Conservation (phyloP, 73 alveolate species). For the Paramecium biaurelia region DNA sequence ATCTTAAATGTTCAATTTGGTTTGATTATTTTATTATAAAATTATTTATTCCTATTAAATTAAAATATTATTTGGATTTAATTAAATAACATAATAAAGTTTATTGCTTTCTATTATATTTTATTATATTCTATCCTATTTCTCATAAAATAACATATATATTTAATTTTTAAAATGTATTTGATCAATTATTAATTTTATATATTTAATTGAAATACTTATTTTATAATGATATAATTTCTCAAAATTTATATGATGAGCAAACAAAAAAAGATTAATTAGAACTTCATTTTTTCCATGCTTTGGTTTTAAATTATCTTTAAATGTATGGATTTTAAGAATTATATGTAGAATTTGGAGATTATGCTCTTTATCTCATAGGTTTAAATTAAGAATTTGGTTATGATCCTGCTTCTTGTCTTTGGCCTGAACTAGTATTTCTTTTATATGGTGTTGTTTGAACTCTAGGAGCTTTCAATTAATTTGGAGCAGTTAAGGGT, state of each 20-base stretch:
- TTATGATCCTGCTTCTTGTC: not conserved
- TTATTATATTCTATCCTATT: no score
- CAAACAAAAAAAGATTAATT: not conserved
- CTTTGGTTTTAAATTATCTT: slow-evolving; percentile 9
- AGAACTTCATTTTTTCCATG: slow-evolving; percentile 39
- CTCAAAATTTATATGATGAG: not conserved
- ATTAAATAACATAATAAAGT: no score
- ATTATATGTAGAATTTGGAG: slow-evolving; percentile 33
- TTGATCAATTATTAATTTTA: no score
- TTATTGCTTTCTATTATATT: no score
- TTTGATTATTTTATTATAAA: no score
- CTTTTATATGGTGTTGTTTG: slow-evolving; percentile 32
- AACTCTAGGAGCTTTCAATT: slow-evolving; percentile 20
- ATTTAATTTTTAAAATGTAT: no score
- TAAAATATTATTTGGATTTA: no score
- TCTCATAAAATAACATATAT: no score
- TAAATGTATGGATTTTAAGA: not conserved
- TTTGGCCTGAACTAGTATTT: not conserved
- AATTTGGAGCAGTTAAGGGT: slow-evolving; percentile 47
- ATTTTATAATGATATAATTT: not conserved
- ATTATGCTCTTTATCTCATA: slow-evolving; percentile 35
- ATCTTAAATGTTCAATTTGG: no score
- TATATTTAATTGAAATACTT: no score
- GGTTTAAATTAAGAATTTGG: slow-evolving; percentile 40
- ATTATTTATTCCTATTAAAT: no score